Evolutionary conservation across 1,139 yeast genomes (phyloP), one percentile per base, ranked within the genome.

Genomic region (Pichia sp.): DNA sequence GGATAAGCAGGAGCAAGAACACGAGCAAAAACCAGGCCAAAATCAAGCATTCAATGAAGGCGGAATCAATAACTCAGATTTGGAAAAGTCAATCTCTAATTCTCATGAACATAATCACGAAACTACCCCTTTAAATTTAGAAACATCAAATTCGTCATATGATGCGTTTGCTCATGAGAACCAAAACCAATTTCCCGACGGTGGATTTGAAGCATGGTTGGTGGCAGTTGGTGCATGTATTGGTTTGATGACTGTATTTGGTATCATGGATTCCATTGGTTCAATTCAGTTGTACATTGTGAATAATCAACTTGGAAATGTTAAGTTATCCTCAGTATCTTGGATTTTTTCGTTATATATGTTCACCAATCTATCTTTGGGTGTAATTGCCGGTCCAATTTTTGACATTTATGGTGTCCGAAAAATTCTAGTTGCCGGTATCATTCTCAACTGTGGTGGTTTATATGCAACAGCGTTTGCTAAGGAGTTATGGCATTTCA

Each of bases 331-430:
- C 1, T 67, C 72, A 11, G 72, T 79, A 4, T 76, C 84, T 7
- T 81, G 87, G 88, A 72, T 81, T 29, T 80, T 81, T 58, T 77
- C 86, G 1, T 55, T 80, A 16, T 74, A 73, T 55, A 61, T 77
- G 51, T 79, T 81, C 42, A 64, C 77, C 26, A 68, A 72, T 58
- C 77, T 75, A 55, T 61, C 75, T 40, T 71, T 77, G 4, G 75
- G 80, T 10, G 74, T 79, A 36, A 61, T 79, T 34, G 71, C 77
- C 37, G 87, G 87, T 2, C 77, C 77, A n/a, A 58, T 77, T n/a
- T 81, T 80, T 57, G 87, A 80, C 55, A 64, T 70, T 42, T 71
- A 69, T 52, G 87, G 87, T 1, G 73, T 80, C 11, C 65, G 65
- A 44, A 60, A 55, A 23, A 72, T 78, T 5, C 55, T 79, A 44